Evolutionary conservation across 345 rosid species (phyloP), one percentile per base, ranked within the genome.

Genomic region (Citrus maxima): DNA sequence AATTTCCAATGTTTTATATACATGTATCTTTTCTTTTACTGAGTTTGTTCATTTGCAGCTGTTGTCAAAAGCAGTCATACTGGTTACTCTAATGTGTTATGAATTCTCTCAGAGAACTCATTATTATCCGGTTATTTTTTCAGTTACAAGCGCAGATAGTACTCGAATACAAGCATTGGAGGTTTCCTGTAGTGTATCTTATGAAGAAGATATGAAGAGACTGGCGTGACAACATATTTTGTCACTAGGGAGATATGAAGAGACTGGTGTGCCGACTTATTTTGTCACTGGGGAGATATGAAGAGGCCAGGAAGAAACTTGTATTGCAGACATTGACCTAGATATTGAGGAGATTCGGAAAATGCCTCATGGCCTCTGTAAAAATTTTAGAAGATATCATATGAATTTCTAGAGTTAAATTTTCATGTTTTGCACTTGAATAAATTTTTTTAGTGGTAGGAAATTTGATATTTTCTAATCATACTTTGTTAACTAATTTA

Each of bases 91-190:
- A 56, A 2, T 6, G 28, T 10, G 40, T 34, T 56, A 55, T 70
- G 30, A 46, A 40, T 64, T 22, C 51, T 42, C 3, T 6, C 12
- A 46, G 22, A 70, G 7, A 35, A 54, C 70, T 76, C 34, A 59
- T 22, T 64, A 30, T 58, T 19, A 8, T 46, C 49, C 21, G 3
- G 16, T 37, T 76, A 51, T 18, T 59, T 65, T 68, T 84, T 32
- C 83, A 87, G 89, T 68, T 87, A 87, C 74, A 87, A 84, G 80
- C 84, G 87, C 55, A 87, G 65, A 80, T 87, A 87, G 84, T 62
- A 12, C 55, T 60, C 49, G 30, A 4, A 10, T 24, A n/a, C 13
- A 5, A 55, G n/a, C 40, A 21, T 40, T 14, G 12, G 38, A 22
- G 30, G 59, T 72, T 56, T 72, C 30, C 75, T 6, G 4, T 30